A percentile compares a stretch with the other conserved stretches of the same genome.
Evolutionary conservation across 2,329 filamentous ascomycete genomes (phyloP).

Genomic region (Botrytis medusae): DNA sequence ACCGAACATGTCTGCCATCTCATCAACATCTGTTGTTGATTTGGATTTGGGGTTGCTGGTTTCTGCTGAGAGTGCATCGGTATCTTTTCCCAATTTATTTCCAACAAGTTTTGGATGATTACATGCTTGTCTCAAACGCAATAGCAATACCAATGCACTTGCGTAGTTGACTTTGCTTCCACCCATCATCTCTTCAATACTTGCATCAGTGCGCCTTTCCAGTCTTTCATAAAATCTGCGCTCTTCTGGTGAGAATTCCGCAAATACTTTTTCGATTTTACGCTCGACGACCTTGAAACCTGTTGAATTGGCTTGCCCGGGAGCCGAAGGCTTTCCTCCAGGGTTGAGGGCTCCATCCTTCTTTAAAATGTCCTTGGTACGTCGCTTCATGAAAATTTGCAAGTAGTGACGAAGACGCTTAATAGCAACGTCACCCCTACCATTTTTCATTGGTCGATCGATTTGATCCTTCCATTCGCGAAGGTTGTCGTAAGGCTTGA

Average conservation of each 20-base stretch:
- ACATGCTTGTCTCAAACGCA: conserved; percentile 88
- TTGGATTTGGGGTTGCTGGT: conserved; percentile 46
- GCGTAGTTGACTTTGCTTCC: conserved; percentile 82
- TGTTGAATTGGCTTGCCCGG: conserved; percentile 51
- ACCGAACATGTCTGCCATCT: conserved; percentile 81
- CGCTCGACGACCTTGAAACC: conserved; percentile 91
- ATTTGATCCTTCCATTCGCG: conserved; percentile 90
- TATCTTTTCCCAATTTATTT: conserved; percentile 81
- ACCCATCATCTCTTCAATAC: conserved; percentile 85
- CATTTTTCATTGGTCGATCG: conserved; percentile 83
- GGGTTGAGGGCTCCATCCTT: conserved; percentile 78
- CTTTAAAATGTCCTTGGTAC: conserved; percentile 95
- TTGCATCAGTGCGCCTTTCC: conserved; percentile 80
- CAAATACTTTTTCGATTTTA: conserved; percentile 77
- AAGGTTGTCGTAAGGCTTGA: conserved; percentile 86
- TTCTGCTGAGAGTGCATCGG: conserved; percentile 74
- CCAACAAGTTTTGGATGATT: conserved; percentile 90
- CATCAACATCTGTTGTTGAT: conserved; percentile 64
- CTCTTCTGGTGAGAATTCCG: conserved; percentile 77
- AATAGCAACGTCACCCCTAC: conserved; percentile 86
- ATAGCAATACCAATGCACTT: conserved; percentile 86
- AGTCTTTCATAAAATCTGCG: conserved; percentile 82
- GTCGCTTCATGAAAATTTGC: conserved; percentile 96
- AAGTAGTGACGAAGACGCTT: conserved; percentile 80
- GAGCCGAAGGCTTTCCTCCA: conserved; percentile 60